Base-by-base conservation (phyloP, 2,329 filamentous ascomycete genomes). In the Lecanicillium sp. region DNA sequence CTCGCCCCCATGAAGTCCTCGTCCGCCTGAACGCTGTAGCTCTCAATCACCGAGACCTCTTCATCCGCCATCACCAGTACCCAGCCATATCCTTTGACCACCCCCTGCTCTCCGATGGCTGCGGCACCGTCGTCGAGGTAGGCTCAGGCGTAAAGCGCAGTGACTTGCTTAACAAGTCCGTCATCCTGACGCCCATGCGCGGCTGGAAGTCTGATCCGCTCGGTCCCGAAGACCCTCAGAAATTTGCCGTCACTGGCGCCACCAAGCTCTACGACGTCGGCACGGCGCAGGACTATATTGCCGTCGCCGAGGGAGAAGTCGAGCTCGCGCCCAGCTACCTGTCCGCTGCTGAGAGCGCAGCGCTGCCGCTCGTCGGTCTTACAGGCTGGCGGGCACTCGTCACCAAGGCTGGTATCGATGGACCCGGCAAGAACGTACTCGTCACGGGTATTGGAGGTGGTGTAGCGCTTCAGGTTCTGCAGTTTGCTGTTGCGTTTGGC, bases 41-140 rank as follows among this genome's bases (percentile, higher is more conserved):
- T 12, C 78, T 96, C 36, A 96, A 96, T 68, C 92, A 96, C 67
- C 84, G 89, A 51, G 92, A 96, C 60, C 78, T 94, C 50, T 96
- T 95, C 67, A 84, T 94, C 62, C 85, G 90, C 39, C 88, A 92
- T 60, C 83, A 89, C 55, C 78, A 94, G 29, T 96, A 96, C 67
- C 90, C 90, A 0, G 83, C 77, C 50, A 83, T 87, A 38, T 82
- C 83, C 11, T 94, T 94, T 59, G 72, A 75, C 43, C 70, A 80
- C 5, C 86, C 90, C 1, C 66, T 96, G 30, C 73, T 94, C 18
- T 79, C 88, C 43, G 90, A 96, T 57, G 90, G 86, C 47, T 80
- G 75, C 49, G 90, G 89, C 39, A 66, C 74, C 41, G 85, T 96
- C 4, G 71, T 80, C 20, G 65, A 69, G 4, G 64, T 78, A 3